phyloP scores from a whole-genome alignment of 371 early-diverging fungal species.

The Quaeritorhiza haematococci region DNA sequence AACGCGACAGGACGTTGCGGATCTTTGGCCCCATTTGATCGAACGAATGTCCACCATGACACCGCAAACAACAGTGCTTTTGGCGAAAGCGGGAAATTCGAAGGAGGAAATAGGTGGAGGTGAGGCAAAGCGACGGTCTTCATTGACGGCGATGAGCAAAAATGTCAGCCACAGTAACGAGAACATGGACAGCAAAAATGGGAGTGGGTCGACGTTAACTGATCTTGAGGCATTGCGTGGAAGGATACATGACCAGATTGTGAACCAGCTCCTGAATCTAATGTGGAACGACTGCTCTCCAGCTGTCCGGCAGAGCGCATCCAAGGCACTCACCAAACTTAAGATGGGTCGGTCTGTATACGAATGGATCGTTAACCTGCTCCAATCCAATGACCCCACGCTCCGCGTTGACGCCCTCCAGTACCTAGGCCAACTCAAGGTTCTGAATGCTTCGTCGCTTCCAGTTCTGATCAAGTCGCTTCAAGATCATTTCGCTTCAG shows the following conservation, averaged over 20 bases:
- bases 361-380: slow-evolving; percentile 27
- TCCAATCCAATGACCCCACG: slow-evolving; percentile 28
- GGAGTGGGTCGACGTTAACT: too few species aligned
- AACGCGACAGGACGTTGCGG: slow-evolving; percentile 2
- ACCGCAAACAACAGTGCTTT: too few species aligned
- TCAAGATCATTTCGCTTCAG: slow-evolving; percentile 30
- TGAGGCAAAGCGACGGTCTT: neutral
- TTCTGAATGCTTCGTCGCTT: slow-evolving; percentile 19
- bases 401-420: slow-evolving; percentile 32
- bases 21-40: too few species aligned
- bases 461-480: slow-evolving; percentile 21
- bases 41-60: too few species aligned
- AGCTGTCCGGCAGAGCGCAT: slow-evolving; percentile 31
- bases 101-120: neutral
- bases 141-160: neutral
- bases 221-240: neutral
- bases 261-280: slow-evolving; percentile 18
- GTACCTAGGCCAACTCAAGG: slow-evolving; percentile 18
- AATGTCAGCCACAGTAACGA: neutral
- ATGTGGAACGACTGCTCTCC: slow-evolving; percentile 44
- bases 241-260: slow-evolving; percentile 3
- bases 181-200: neutral
- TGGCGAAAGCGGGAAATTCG: too few species aligned
- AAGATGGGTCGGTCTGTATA: slow-evolving; percentile 26
- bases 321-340: slow-evolving; percentile 18